Conservation (phyloP, 2,329 filamentous ascomycete species). For the Aureobasidium zeae region DNA sequence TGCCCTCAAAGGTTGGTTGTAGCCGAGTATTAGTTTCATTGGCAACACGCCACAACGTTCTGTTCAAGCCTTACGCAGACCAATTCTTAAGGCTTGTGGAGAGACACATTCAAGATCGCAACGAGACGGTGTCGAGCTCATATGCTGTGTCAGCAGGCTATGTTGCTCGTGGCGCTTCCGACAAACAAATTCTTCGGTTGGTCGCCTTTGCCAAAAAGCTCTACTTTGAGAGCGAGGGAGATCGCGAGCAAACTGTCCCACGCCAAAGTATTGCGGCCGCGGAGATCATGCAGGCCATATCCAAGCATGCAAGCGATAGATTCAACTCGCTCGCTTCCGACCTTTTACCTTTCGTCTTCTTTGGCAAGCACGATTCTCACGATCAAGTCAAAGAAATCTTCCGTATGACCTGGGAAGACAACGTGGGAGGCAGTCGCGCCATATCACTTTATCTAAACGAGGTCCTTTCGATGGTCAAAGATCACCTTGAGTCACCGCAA, state of each 20-base stretch:
- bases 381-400: constrained; percentile 73
- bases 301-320: constrained; percentile 79
- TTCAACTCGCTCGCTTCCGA: constrained; percentile 68
- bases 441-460: constrained; percentile 78
- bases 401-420: constrained; percentile 77
- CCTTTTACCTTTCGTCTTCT: constrained; percentile 77
- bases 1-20: constrained; percentile 90
- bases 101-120: constrained; percentile 78
- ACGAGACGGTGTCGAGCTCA: constrained; percentile 83
- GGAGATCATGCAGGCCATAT: constrained; percentile 73
- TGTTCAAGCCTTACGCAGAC: constrained; percentile 67
- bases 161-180: constrained; percentile 57
- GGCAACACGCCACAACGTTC: constrained; percentile 65
- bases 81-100: constrained; percentile 68
- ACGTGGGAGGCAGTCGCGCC: constrained; percentile 74
- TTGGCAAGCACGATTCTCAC: constrained; percentile 77
- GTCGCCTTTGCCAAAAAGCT: constrained; percentile 52
- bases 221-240: constrained; percentile 76
- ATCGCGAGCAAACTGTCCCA: constrained; percentile 36
- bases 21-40: constrained; percentile 76
- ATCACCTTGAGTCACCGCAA: constrained; percentile 65
- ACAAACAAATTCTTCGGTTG: constrained; percentile 48
- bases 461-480: constrained; percentile 59
- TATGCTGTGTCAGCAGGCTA: constrained; percentile 86
- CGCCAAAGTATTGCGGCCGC: constrained; percentile 60